These are phyloP conservation scores for Phaeosphaeriaceae sp. DNA, from an alignment of 2,329 filamentous ascomycete species.

Conservation along the genomic window DNA sequence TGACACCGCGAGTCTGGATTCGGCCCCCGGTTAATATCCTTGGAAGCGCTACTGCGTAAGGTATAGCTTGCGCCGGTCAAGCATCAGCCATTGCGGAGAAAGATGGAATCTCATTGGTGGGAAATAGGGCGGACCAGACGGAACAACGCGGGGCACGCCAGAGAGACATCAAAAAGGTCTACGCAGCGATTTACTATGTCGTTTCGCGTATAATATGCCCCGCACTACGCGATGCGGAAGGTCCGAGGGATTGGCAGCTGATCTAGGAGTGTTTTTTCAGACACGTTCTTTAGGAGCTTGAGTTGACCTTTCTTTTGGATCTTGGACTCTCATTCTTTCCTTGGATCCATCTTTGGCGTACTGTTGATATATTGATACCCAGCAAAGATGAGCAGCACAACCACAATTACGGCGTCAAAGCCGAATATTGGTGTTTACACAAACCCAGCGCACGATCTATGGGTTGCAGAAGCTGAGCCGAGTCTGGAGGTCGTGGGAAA, in stretches of 20 bases:
- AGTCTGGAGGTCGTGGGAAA: constrained; percentile 76
- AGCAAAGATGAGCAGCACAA: constrained; percentile 41
- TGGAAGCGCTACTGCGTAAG: constrained; percentile 3
- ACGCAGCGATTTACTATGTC: constrained; percentile 1
- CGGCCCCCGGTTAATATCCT: constrained; percentile 3
- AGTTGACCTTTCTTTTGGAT: neutral
- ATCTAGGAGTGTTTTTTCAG: constrained; percentile 1
- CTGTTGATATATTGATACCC: neutral
- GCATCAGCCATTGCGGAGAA: neutral
- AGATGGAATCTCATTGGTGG: constrained; percentile 2
- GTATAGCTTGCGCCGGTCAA: constrained; percentile 7
- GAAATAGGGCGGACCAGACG: neutral
- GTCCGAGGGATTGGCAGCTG: constrained; percentile 6
- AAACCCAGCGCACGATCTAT: constrained; percentile 90
- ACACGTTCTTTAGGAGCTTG: neutral
- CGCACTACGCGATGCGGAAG: constrained; percentile 9
- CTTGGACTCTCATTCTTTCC: neutral
- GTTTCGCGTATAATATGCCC: constrained; percentile 3
- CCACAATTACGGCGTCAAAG: constrained; percentile 66
- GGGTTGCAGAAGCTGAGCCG: constrained; percentile 82
- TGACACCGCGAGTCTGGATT: constrained; percentile 1
- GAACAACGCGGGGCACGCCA: neutral
- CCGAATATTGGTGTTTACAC: constrained; percentile 96
- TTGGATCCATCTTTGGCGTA: neutral
- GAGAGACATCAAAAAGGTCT: constrained; percentile 1